These are phyloP conservation scores for Mycena amicta DNA, from an alignment of 768 basidiomycete genomes.

Conservation along the genomic window DNA sequence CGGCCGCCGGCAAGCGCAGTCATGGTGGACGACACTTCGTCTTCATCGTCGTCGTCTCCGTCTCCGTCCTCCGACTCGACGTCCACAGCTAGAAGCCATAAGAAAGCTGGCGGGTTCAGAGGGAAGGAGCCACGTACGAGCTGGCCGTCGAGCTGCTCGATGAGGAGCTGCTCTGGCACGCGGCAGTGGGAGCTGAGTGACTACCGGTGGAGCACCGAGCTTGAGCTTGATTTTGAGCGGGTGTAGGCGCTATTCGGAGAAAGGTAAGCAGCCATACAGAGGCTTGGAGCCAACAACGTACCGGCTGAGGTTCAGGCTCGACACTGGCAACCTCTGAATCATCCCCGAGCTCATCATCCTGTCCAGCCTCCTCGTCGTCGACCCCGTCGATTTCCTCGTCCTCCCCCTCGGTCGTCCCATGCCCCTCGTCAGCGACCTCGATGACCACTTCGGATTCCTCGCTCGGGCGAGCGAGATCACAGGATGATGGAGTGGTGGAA, in stretches of 20 bases:
- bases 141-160: neutral
- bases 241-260: constrained; percentile 1
- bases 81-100: constrained; percentile 36
- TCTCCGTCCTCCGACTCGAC: constrained; percentile 39
- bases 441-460: neutral
- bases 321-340: constrained; percentile 21
- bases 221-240: constrained; percentile 19
- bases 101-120: neutral
- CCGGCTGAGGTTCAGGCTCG: neutral
- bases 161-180: neutral
- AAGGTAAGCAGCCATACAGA: no score
- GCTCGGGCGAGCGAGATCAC: no score
- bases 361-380: constrained; percentile 8
- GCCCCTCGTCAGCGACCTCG: neutral
- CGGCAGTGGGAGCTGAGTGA: neutral
- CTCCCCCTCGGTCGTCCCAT: neutral
- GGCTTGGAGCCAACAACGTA: no score
- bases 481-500: no score
- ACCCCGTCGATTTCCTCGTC: neutral
- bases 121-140: neutral
- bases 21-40: constrained; percentile 18
- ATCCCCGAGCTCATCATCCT: constrained; percentile 22
- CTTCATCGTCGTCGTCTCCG: constrained; percentile 31
- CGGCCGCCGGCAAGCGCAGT: constrained; percentile 18
- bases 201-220: constrained; percentile 3